Conservation (phyloP, 768 basidiomycete species). For the Pulveroboletus sp. region DNA sequence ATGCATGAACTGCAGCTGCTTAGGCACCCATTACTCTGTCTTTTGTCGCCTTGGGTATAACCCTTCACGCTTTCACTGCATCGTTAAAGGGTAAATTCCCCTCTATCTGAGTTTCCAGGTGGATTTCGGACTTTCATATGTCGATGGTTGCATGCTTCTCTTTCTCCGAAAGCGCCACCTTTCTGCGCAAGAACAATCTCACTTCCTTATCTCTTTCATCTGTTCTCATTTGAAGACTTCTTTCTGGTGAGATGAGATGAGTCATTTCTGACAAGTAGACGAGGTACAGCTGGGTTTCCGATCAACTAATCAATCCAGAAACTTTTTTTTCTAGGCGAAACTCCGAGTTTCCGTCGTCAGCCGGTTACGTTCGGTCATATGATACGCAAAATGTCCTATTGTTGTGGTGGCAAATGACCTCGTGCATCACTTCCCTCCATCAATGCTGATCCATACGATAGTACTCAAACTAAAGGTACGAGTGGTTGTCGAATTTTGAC, state of each 20-base stretch:
- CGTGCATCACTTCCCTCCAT: conserved; percentile 22
- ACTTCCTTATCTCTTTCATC: conserved; percentile 22
- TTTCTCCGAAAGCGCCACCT: conserved; percentile 24
- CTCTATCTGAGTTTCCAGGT: conserved; percentile 28
- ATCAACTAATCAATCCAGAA: conserved; percentile 13
- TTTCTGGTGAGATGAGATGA: conserved; percentile 15
- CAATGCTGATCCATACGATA: conserved; percentile 16
- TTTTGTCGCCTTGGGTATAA: conserved; percentile 5
- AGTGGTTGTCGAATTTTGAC: conserved; percentile 15
- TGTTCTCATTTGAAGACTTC: conserved; percentile 15
- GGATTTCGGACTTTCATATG: conserved; percentile 31
- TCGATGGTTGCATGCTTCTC: conserved; percentile 18
- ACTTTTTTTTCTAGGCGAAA: conserved; percentile 17
- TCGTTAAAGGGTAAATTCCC: conserved; percentile 14
- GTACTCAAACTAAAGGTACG: conserved; percentile 14
- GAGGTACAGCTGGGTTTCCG: conserved; percentile 10
- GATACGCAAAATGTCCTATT: conserved; percentile 8
- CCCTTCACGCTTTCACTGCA: conserved; percentile 4
- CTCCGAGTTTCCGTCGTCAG: conserved; percentile 16
- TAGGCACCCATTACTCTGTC: conserved; percentile 7
- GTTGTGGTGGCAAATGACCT: conserved; percentile 20
- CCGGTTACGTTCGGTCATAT: conserved; percentile 12
- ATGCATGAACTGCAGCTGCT: conserved; percentile 7
- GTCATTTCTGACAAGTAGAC: conserved; percentile 11
- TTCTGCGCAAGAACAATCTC: conserved; percentile 13